Conservation (phyloP, 2,329 filamentous ascomycete genomes). For the Raffaelea arxii region DNA sequence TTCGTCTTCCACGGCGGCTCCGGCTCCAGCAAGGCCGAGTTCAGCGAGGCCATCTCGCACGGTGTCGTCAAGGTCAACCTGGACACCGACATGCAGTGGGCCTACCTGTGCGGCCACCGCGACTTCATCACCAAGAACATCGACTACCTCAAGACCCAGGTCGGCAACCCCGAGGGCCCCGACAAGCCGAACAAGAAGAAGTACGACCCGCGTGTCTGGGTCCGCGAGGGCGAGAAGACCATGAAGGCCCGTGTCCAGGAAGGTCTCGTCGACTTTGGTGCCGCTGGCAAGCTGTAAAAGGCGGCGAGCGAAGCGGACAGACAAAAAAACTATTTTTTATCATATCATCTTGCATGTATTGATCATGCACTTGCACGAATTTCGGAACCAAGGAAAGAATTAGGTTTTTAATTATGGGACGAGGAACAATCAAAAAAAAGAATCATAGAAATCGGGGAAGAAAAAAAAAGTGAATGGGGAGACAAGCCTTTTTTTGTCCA, state of each 20-base stretch:
- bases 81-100: slow-evolving; percentile 95
- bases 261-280: slow-evolving; percentile 88
- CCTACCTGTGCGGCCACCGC: slow-evolving; percentile 84
- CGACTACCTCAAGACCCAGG: slow-evolving; percentile 77
- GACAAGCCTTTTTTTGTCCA: no score
- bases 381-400: no score
- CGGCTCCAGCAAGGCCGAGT: slow-evolving; percentile 85
- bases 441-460: no score
- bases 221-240: slow-evolving; percentile 81
- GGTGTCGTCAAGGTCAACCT: slow-evolving; percentile 99
- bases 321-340: no score
- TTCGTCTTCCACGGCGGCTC: slow-evolving; percentile 99
- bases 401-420: no score
- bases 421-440: no score
- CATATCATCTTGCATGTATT: no score
- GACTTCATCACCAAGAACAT: slow-evolving; percentile 93
- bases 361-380: no score
- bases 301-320: no score
- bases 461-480: no score
- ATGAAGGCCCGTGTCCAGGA: slow-evolving; percentile 75
- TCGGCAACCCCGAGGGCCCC: slow-evolving; percentile 85
- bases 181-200: slow-evolving; percentile 99
- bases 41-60: slow-evolving; percentile 75
- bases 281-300: slow-evolving; percentile 67
- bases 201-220: slow-evolving; percentile 78